Evolutionary conservation across 2,329 filamentous ascomycete species (phyloP), one percentile per base, ranked within the genome.

Genomic region (Trichophyton rubrum): DNA sequence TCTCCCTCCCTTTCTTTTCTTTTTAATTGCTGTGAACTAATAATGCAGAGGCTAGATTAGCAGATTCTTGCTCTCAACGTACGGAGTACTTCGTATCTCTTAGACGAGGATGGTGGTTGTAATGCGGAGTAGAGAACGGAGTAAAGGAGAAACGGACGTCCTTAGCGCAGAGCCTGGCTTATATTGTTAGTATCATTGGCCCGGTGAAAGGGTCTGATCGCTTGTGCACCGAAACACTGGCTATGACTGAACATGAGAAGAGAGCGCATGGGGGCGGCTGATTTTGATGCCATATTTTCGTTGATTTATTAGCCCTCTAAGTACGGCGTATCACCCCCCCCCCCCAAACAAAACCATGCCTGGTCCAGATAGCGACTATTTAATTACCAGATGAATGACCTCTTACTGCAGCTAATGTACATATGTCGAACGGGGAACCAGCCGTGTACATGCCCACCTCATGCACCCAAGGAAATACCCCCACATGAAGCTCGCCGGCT

Each of bases 391-490:
- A 55, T 55, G 9, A 35, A 33, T 55, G 51, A 55, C n/a, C 27
- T 55, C 51, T 20, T 55, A 55, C 33, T 55, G 51, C 11, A 53
- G 22, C 51, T 55, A 55, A 55, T 55, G 51, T 55, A 55, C 51
- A 55, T 33, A 33, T 55, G 51, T 55, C 51, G 51, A 55, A 55
- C 51, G 51, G 30, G 51, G 24, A 55, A 3, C 51, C 51, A 55
- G 51, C 51, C 51, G 51, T 55, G 24, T 55, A 55, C 51, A n/a
- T 55, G 51, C 51, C 51, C 27, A 55, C 51, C 51, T 51, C 51
- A 55, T 55, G 51, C 51, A 55, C 51, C 51, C 51, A 55, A 55
- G 51, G 51, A 55, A 55, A 55, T 5, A 55, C 17, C 27, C 51
- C 51, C 51, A 55, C 51, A 55, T 17, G 15, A 55, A 35, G 51